A percentile compares a stretch with the other conserved stretches of the same genome.
Evolutionary conservation across 2,329 filamentous ascomycete species (phyloP).

Genomic region (Achaetomium macrosporum): DNA sequence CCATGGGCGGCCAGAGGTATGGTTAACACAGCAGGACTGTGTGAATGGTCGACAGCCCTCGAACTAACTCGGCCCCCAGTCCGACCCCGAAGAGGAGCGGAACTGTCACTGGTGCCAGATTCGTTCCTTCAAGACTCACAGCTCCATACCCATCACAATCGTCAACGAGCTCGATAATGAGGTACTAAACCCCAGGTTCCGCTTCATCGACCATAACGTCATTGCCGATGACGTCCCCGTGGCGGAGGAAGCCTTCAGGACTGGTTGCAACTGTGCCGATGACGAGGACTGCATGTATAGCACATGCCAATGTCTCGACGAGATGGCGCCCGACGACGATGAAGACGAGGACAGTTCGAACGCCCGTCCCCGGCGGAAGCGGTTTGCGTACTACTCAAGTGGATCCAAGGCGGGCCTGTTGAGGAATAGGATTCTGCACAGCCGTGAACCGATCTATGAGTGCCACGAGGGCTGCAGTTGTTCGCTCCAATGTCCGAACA

Average conservation of each 20-base stretch:
- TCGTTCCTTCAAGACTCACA: conserved; percentile 46
- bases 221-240: conserved; percentile 54
- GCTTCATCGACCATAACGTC: conserved; percentile 60
- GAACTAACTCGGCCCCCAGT: conserved; percentile 6
- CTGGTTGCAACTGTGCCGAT: conserved; percentile 61
- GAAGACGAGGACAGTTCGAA: conserved; percentile 45
- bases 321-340: conserved; percentile 51
- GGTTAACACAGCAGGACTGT: neutral
- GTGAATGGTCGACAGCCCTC: neutral
- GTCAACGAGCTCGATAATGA: conserved; percentile 54
- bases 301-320: conserved; percentile 60
- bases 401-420: conserved; percentile 49
- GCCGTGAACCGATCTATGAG: conserved; percentile 66
- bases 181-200: conserved; percentile 57
- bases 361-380: conserved; percentile 32
- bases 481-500: conserved; percentile 59
- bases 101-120: conserved; percentile 60
- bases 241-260: conserved; percentile 56
- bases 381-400: conserved; percentile 59
- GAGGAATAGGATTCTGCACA: conserved; percentile 45
- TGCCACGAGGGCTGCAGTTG: conserved; percentile 70
- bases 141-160: conserved; percentile 51
- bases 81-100: conserved; percentile 33
- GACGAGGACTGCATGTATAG: conserved; percentile 61
- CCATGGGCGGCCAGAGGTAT: conserved; percentile 34